Evolutionary conservation across 192 early-diverging fungal species (phyloP), one percentile per base, ranked within the genome.

Genomic region (Diversispora epigaea): DNA sequence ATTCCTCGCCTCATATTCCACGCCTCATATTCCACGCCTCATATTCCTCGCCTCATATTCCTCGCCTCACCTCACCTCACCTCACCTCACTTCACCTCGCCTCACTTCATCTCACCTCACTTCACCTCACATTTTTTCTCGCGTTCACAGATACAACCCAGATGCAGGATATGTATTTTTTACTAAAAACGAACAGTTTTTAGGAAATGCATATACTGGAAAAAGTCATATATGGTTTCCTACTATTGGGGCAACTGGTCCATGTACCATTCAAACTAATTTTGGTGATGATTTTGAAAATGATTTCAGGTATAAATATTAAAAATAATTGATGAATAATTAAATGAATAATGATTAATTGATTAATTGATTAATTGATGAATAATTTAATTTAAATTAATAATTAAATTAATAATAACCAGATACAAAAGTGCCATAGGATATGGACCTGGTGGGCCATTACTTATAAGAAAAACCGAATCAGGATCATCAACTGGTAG

Each of bases 181-280:
- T 19, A 84, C 84, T 10, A 61, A 65, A 43, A 85, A 85, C 65
- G 84, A 83, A 4, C 1, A 55, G 1, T 39, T 68, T 11, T 49
- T 85, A 5, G 74, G 61, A 3, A 54, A 11, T 7, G 83, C 81
- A 9, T 82, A 75, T 73, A 39, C 61, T 2, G 21, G 68, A 0
- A 60, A 80, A 19, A 45, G 22, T 11, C 79, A 82, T 65, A 17
- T 67, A 32, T 84, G 77, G 54, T 84, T 77, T 78, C 75, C 83
- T 5, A 78, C 77, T n/a, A 22, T 84, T 22, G 83, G 81, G 5
- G 71, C 79, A 11, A 81, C 79, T 76, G 79, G 81, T 10, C 77
- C 71, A 19, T 75, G 73, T 3, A 67, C 19, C 7, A 22, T 84
- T 11, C 9, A 50, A 7, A 41, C 80, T 14, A 84, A 84, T 66